A percentile compares a stretch with the other conserved stretches of the same genome.
phyloP scores from a whole-genome alignment of 2,329 filamentous ascomycete species.

The Dryadomyces sulphureus region DNA sequence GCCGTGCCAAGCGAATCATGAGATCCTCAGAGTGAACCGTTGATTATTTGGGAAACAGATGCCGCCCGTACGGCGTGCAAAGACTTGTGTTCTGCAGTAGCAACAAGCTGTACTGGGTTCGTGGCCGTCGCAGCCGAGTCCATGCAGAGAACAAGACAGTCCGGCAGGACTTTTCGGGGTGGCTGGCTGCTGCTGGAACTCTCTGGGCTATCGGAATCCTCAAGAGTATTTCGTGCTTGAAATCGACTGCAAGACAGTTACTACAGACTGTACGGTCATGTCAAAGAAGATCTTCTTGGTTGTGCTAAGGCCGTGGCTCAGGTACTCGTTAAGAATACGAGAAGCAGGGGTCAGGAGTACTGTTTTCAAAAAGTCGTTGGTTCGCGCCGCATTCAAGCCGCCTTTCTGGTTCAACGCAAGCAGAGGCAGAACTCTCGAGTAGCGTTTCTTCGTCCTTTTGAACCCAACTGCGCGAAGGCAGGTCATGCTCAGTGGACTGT shows the following conservation, averaged over 20 bases:
- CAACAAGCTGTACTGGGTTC: slow-evolving; percentile 3
- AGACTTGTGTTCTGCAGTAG: slow-evolving; percentile 4
- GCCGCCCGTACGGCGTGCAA: slow-evolving; percentile 4
- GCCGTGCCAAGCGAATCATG: slow-evolving; percentile 4
- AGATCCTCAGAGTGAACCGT: slow-evolving; percentile 1
- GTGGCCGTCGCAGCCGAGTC: slow-evolving; percentile 1
- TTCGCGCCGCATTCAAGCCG: not conserved
- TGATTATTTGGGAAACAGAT: slow-evolving; percentile 1
- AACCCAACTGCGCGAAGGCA: not conserved
- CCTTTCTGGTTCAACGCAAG: not conserved
- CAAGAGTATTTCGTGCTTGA: too few species aligned
- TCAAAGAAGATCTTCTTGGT: slow-evolving; percentile 9
- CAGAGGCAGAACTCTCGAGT: not conserved
- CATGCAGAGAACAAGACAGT: slow-evolving; percentile 4
- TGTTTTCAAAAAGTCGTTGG: not conserved
- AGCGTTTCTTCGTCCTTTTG: slow-evolving; percentile 1
- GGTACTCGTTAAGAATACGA: slow-evolving; percentile 1
- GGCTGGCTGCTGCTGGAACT: not conserved
- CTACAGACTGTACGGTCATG: not conserved
- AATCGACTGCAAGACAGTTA: not conserved
- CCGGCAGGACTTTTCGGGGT: slow-evolving; percentile 1
- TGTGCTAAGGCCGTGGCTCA: not conserved
- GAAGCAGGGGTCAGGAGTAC: not conserved
- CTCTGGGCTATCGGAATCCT: not conserved
- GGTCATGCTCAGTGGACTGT: not conserved